Evolutionary conservation across 108 stramenopile species (phyloP).

Genomic region (Tribonema minus): DNA sequence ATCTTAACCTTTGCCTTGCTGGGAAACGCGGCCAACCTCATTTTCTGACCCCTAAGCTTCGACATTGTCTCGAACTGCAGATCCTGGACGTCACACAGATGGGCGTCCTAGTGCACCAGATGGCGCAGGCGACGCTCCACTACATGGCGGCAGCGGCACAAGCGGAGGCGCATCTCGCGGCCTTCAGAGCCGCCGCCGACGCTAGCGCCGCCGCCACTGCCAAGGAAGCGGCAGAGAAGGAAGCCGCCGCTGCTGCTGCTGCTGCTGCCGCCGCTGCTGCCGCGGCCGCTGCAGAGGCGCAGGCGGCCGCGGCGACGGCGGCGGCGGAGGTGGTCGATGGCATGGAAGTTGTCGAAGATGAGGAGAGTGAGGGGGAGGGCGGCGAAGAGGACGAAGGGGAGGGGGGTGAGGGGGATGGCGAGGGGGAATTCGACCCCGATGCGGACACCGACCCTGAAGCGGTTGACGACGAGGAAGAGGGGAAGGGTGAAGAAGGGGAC

Average conservation of each 20-base stretch:
- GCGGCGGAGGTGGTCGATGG: background rate
- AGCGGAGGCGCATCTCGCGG: background rate
- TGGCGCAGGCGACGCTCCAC: slow-evolving; percentile 15
- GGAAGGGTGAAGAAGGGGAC: background rate
- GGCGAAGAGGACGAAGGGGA: slow-evolving; percentile 1
- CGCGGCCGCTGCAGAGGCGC: slow-evolving; percentile 2
- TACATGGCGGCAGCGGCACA: slow-evolving; percentile 19
- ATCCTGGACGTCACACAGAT: slow-evolving; percentile 18
- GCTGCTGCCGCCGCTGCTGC: background rate
- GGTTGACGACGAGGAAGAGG: background rate
- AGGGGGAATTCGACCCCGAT: background rate
- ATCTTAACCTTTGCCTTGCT: too few relatives aligned
- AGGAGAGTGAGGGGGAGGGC: background rate
- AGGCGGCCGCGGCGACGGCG: background rate
- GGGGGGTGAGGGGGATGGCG: background rate
- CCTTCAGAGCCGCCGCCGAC: slow-evolving; percentile 9
- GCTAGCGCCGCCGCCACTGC: slow-evolving; percentile 5
- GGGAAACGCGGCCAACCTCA: too few relatives aligned
- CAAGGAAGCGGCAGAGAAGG: slow-evolving; percentile 8
- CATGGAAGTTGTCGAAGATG: slow-evolving; percentile 1
- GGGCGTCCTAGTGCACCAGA: slow-evolving; percentile 44
- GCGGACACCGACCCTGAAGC: background rate
- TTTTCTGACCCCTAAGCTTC: too few relatives aligned
- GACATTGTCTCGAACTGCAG: background rate
- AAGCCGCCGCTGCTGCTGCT: slow-evolving; percentile 8